Base-by-base conservation (phyloP, 139 green algal species). In the Chlorella sp. region DNA sequence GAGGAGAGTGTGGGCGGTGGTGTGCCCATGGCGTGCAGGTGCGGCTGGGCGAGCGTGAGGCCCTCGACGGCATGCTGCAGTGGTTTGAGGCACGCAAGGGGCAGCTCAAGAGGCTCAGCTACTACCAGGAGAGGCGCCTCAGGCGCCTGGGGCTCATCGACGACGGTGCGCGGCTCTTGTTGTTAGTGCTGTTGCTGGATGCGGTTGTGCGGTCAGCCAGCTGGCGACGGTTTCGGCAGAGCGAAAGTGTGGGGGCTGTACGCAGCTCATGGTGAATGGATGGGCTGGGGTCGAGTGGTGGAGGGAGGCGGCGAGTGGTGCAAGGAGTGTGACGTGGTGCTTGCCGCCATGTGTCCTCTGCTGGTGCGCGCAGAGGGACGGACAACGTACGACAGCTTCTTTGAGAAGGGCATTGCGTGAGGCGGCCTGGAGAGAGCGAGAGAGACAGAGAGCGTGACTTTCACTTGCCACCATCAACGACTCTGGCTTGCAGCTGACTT, bases 111-210 rank as follows among this genome's bases (percentile, higher is more conserved):
- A 64, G 68, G 30, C 72, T 94, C n/a, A 91, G 91, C 62, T 97
- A 92, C 72, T 96, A 96, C 70, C 83, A 89, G 71, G 92, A 97
- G 80, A 79, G 90, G 51, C 71, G 92, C 29, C 77, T 97, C 35
- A 90, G 91, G 82, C 62, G 82, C 20, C 79, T 97, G 71, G 90
- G 90, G 22, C 82, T 97, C 32, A 77, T 97, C 72, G 91, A 97
- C 71, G 89, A 95, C 35, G 79, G 81, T 86, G 77, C 70, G 78
- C 61, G 63, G 42, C 42, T 55, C 42, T n/a, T n/a, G n/a, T n/a
- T n/a, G 49, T n/a, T 17, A 22, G 49, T n/a, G 49, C 49, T 61
- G 20, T 17, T 61, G 17, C 20, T 17, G 17, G 49, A 61, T n/a
- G 49, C 17, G 49, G 22, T 17, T 17, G 49, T 17, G 49, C 17